Percentiles rank a stretch among this genome's conserved stretches.
These are phyloP conservation scores for Monosporascus sp. DNA, from an alignment of 2,329 filamentous ascomycete genomes.

Conservation along the genomic window DNA sequence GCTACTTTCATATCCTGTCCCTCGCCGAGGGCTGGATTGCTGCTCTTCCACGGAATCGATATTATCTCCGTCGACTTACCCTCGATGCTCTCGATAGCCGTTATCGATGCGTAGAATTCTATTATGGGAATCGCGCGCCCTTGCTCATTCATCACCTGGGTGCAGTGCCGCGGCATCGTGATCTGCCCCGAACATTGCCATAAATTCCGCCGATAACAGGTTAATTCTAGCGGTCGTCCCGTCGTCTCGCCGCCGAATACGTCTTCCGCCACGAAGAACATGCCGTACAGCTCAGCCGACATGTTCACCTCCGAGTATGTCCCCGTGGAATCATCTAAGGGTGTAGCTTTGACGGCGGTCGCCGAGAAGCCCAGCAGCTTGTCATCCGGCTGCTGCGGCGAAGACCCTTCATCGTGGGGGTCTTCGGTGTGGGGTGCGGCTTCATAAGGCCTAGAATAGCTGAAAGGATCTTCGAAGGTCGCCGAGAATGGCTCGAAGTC, in stretches of 20 bases:
- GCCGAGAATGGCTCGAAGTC: constrained; percentile 56
- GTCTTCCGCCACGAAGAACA: constrained; percentile 84
- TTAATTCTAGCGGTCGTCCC: constrained; percentile 69
- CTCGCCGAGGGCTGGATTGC: constrained; percentile 47
- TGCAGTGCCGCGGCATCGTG: constrained; percentile 66
- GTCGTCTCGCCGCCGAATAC: constrained; percentile 60
- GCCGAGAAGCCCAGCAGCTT: constrained; percentile 72
- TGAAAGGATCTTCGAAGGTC: constrained; percentile 63
- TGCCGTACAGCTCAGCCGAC: constrained; percentile 74
- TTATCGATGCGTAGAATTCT: constrained; percentile 75
- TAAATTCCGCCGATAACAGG: constrained; percentile 89
- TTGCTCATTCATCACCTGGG: constrained; percentile 67
- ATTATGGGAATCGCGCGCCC: constrained; percentile 72
- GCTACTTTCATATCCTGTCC: constrained; percentile 44
- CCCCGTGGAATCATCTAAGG: constrained; percentile 59
- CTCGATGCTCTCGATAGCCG: constrained; percentile 86
- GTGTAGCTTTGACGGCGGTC: constrained; percentile 52
- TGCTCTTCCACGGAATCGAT: constrained; percentile 90
- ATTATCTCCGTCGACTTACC: constrained; percentile 91
- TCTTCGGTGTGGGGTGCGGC: constrained; percentile 37
- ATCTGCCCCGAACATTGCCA: constrained; percentile 92
- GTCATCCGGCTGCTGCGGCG: constrained; percentile 56
- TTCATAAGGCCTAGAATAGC: constrained; percentile 49
- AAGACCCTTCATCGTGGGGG: constrained; percentile 39
- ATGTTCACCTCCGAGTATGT: constrained; percentile 60